These are phyloP conservation scores for Penium margaritaceum DNA, from an alignment of 139 green algal species.

Conservation along the genomic window DNA sequence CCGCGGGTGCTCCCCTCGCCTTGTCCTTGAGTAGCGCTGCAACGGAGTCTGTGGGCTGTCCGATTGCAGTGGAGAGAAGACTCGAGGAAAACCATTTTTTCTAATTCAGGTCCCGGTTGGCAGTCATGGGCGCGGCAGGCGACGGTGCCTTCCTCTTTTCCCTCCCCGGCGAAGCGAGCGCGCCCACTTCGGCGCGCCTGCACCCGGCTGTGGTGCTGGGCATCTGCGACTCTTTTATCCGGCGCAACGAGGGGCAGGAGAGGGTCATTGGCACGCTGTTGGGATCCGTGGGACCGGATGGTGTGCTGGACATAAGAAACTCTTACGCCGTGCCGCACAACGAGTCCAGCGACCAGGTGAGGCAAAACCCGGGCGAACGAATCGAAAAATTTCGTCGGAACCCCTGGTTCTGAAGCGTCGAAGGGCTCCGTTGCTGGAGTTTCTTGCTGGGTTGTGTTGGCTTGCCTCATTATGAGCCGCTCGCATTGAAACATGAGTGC, in stretches of 20 bases:
- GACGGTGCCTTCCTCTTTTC: too few relatives aligned
- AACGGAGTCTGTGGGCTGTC: too few relatives aligned
- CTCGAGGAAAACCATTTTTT: too few relatives aligned
- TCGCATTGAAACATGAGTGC: constrained; percentile 23
- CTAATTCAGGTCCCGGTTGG: too few relatives aligned
- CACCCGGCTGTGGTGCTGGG: constrained; percentile 85
- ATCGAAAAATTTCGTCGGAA: constrained; percentile 60
- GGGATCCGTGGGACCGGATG: constrained; percentile 64
- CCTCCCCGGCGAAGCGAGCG: too few relatives aligned
- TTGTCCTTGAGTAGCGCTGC: too few relatives aligned
- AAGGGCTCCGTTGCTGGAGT: constrained; percentile 78
- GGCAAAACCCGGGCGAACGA: too few relatives aligned
- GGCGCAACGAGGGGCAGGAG: constrained; percentile 72
- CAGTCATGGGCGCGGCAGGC: too few relatives aligned
- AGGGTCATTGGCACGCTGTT: constrained; percentile 93
- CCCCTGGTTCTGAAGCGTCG: constrained; percentile 56
- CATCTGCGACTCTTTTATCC: constrained; percentile 86
- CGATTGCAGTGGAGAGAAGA: too few relatives aligned
- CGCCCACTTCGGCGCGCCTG: constrained; percentile 44
- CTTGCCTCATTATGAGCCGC: constrained; percentile 67
- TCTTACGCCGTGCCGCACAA: constrained; percentile 94
- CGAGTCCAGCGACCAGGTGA: constrained; percentile 78
- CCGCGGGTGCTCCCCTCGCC: too few relatives aligned
- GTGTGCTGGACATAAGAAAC: constrained; percentile 70
- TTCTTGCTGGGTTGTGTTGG: constrained; percentile 66